These are phyloP conservation scores for Scytalidium sp. DNA, from an alignment of 2,329 filamentous ascomycete genomes.

Conservation along the genomic window DNA sequence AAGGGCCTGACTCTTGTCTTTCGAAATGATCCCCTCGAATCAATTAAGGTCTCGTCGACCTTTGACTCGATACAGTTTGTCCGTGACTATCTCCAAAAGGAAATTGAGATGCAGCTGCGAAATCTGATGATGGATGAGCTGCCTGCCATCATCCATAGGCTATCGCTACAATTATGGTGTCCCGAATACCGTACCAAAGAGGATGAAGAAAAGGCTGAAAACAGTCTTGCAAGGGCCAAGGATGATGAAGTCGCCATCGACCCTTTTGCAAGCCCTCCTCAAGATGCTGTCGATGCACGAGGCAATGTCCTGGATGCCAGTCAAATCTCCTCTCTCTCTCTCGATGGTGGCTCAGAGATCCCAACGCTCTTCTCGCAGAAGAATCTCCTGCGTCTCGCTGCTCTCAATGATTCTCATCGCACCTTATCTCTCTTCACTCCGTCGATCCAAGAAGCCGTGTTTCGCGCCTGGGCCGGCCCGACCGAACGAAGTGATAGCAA, in stretches of 20 bases:
- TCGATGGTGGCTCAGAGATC: constrained; percentile 77
- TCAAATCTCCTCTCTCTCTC: constrained; percentile 71
- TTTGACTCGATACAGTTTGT: constrained; percentile 99
- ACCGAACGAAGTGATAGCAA: constrained; percentile 64
- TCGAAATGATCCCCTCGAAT: constrained; percentile 95
- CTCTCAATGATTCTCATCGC: constrained; percentile 82
- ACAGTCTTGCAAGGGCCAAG: constrained; percentile 48
- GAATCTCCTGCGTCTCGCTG: constrained; percentile 79
- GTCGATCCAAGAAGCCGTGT: constrained; percentile 84
- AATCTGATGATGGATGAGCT: constrained; percentile 97
- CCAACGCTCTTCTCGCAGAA: constrained; percentile 94
- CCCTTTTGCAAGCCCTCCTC: constrained; percentile 76
- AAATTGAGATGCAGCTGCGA: constrained; percentile 89
- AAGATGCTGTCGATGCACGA: constrained; percentile 77
- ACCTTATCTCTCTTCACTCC: constrained; percentile 91
- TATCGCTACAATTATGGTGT: constrained; percentile 86
- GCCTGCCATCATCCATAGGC: constrained; percentile 89
- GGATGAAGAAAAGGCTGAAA: constrained; percentile 47
- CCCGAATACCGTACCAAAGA: constrained; percentile 76
- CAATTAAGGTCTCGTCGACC: constrained; percentile 95
- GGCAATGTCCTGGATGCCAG: constrained; percentile 74
- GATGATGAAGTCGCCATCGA: constrained; percentile 58
- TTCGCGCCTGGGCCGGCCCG: constrained; percentile 85
- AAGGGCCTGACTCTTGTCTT: constrained; percentile 97
- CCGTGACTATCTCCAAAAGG: constrained; percentile 91